phyloP scores from a whole-genome alignment of 805 yeast genomes.

The Jamesozyma jinghongensis region DNA sequence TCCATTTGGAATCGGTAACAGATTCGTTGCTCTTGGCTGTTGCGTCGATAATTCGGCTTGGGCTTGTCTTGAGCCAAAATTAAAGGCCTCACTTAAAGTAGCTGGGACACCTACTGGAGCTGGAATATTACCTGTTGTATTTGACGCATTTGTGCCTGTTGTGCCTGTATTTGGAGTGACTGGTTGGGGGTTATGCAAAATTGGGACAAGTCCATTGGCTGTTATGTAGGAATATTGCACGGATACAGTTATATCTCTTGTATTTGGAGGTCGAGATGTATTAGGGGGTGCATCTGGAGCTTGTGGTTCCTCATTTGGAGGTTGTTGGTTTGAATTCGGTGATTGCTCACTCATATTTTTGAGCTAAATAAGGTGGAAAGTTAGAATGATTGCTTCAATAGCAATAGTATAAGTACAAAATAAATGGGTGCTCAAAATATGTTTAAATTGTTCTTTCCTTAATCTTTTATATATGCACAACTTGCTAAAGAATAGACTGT shows the following conservation, averaged over 20 bases:
- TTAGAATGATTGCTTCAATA: no score
- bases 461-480: no score
- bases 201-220: not conserved
- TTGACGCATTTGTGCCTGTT: not conserved
- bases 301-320: no score
- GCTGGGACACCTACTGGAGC: not conserved
- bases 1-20: constrained; percentile 29
- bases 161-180: not conserved
- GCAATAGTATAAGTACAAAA: no score
- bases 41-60: no score
- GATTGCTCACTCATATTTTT: no score
- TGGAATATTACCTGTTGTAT: not conserved
- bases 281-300: constrained; percentile 1
- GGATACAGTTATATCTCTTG: constrained; percentile 25
- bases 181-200: not conserved
- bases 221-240: constrained; percentile 25
- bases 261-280: constrained; percentile 2
- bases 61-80: not conserved
- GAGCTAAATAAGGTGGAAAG: no score
- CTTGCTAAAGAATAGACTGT: no score
- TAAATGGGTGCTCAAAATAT: no score
- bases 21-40: no score
- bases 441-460: no score
- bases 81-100: not conserved
- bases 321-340: no score